A percentile compares a stretch with the other conserved stretches of the same genome.
phyloP scores from a whole-genome alignment of 2,329 filamentous ascomycete species.

The Fusarium miscanthi region DNA sequence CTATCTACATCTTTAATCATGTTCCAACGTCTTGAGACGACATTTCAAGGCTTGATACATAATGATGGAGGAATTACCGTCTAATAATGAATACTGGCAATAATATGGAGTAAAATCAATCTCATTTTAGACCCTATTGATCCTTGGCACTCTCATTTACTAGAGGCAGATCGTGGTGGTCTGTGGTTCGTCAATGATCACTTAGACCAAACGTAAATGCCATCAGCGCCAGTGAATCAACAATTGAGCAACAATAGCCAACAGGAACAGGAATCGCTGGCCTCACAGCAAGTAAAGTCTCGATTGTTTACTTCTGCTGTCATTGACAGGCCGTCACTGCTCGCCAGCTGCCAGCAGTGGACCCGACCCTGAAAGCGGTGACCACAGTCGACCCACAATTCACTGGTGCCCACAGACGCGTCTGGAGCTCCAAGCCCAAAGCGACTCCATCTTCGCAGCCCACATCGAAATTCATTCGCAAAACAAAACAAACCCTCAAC shows the following conservation, averaged over 20 bases:
- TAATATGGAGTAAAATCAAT: conserved; percentile 14
- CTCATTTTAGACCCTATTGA: conserved; percentile 21
- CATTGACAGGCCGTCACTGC: not conserved
- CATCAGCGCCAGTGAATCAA: not conserved
- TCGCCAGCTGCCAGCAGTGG: conserved; percentile 13
- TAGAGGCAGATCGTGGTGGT: not conserved
- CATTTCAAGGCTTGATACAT: not conserved
- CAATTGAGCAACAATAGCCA: not conserved
- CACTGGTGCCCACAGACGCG: conserved; percentile 19
- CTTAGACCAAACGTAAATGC: not conserved
- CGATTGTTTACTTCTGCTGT: not conserved
- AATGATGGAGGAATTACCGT: rapidly evolving
- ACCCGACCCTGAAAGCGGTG: conserved; percentile 8
- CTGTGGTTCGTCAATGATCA: not conserved
- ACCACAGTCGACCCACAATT: conserved; percentile 12
- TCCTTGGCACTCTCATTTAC: conserved; percentile 17
- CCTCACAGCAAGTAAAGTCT: not conserved
- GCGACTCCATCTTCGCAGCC: conserved; percentile 17
- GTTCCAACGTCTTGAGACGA: not conserved
- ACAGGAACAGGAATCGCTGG: not conserved
- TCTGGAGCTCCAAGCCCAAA: conserved; percentile 11
- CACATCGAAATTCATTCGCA: conserved; percentile 25
- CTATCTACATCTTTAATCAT: not conserved
- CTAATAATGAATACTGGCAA: not conserved
- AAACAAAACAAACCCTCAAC: conserved; percentile 34